phyloP scores from a whole-genome alignment of 768 basidiomycete genomes.

The Baorangia bicolor region DNA sequence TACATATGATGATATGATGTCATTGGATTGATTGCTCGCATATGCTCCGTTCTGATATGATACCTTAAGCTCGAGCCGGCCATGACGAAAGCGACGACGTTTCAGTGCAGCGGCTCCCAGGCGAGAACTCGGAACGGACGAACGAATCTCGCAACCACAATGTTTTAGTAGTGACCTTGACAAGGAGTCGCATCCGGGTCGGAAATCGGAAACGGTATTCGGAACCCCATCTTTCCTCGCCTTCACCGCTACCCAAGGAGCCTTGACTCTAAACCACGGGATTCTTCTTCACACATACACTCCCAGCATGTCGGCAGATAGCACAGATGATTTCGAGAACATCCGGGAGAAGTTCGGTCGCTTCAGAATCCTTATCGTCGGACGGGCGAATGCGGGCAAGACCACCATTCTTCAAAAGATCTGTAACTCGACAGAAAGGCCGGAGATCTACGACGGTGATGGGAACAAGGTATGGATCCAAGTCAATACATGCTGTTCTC shows the following conservation, averaged over 20 bases:
- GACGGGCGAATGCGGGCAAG: conserved; percentile 4
- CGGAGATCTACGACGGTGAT: conserved; percentile 1
- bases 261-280: not conserved
- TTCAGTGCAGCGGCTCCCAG: too few relatives aligned
- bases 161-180: too few relatives aligned
- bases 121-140: too few relatives aligned
- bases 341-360: not conserved
- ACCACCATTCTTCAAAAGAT: conserved; percentile 2
- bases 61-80: too few relatives aligned
- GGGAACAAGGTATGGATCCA: not conserved
- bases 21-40: too few relatives aligned
- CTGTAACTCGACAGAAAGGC: conserved; percentile 1
- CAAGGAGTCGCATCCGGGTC: too few relatives aligned
- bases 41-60: too few relatives aligned
- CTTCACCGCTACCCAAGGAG: not conserved
- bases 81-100: too few relatives aligned
- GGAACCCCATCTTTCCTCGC: not conserved
- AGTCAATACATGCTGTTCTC: not conserved
- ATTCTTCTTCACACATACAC: not conserved
- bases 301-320: not conserved
- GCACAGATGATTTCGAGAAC: not conserved
- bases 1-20: too few relatives aligned
- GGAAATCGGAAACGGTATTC: not conserved
- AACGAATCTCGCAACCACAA: too few relatives aligned
- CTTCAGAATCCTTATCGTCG: not conserved